These are phyloP conservation scores for Suhomyces bribrorum DNA, from an alignment of 1,139 yeast species.

Conservation along the genomic window DNA sequence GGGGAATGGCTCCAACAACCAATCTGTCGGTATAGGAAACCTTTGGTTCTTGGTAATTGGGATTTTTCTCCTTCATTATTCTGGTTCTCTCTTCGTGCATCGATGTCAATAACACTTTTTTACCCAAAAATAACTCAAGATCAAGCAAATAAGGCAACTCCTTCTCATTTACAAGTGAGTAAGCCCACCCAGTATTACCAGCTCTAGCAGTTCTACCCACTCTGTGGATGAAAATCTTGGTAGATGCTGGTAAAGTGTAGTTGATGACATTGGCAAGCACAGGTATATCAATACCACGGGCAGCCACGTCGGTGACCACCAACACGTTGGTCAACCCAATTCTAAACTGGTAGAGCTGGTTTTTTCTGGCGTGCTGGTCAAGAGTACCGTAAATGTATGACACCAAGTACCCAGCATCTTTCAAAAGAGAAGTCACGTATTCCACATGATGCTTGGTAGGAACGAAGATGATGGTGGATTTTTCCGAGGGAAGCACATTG, in stretches of 20 bases:
- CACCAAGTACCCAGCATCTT: constrained; percentile 78
- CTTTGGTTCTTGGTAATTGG: constrained; percentile 47
- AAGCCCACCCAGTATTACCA: constrained; percentile 98
- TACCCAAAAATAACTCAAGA: constrained; percentile 85
- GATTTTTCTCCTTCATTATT: constrained; percentile 46
- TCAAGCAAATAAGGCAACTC: constrained; percentile 91
- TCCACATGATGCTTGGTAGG: constrained; percentile 99
- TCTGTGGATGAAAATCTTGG: constrained; percentile 92
- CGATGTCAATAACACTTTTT: constrained; percentile 68
- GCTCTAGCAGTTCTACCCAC: constrained; percentile 99
- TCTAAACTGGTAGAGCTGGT: constrained; percentile 83
- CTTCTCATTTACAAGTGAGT: constrained; percentile 78
- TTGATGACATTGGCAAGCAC: constrained; percentile 91
- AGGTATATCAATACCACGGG: constrained; percentile 99
- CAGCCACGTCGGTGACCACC: constrained; percentile 98
- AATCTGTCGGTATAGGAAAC: constrained; percentile 74
- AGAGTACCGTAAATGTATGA: constrained; percentile 92
- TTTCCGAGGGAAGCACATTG: constrained; percentile 70
- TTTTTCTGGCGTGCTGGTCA: constrained; percentile 92
- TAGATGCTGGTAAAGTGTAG: constrained; percentile 85
- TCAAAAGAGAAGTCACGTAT: constrained; percentile 69
- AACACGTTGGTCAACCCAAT: constrained; percentile 77
- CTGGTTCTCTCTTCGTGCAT: constrained; percentile 66
- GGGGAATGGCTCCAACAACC: constrained; percentile 81
- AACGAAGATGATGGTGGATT: constrained; percentile 88